Conservation (phyloP, 2,329 filamentous ascomycete species). For the Fusarium continuum region DNA sequence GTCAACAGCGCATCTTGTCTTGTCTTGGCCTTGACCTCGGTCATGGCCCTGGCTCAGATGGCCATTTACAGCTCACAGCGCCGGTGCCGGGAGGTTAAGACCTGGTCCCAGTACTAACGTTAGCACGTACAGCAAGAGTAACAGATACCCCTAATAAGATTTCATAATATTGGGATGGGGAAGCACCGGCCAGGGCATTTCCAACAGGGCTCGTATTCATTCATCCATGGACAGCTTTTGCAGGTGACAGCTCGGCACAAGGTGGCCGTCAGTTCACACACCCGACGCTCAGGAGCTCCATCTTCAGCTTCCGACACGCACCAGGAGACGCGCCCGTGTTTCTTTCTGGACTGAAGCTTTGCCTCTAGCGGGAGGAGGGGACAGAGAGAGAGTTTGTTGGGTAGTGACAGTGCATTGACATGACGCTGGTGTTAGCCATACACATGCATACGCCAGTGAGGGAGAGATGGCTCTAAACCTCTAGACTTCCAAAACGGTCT, state of each 20-base stretch:
- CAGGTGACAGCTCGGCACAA: conserved; percentile 34
- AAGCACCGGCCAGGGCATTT: neutral
- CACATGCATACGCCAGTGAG: conserved; percentile 9
- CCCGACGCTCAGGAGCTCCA: neutral
- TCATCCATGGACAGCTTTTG: conserved; percentile 30
- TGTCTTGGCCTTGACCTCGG: neutral
- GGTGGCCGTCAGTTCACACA: conserved; percentile 10
- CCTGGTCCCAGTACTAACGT: conserved; percentile 3
- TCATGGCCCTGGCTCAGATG: conserved; percentile 25
- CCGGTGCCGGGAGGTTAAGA: conserved; percentile 13
- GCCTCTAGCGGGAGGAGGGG: conserved; percentile 1
- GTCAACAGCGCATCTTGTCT: conserved; percentile 7
- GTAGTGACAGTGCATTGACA: conserved; percentile 14
- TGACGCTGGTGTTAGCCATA: conserved; percentile 24
- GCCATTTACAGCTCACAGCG: conserved; percentile 37
- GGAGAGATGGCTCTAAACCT: neutral
- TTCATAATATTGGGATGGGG: conserved; percentile 8
- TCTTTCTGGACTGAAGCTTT: neutral
- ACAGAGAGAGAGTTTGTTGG: conserved; percentile 30
- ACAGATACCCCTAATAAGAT: conserved; percentile 22
- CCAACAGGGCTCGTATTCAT: conserved; percentile 42
- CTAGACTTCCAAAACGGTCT: neutral
- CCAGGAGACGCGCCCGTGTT: conserved; percentile 32
- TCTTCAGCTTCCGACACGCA: conserved; percentile 36
- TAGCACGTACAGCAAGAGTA: too few species aligned